These are phyloP conservation scores for Cenococcum geophilum DNA, from an alignment of 495 filamentous ascomycete genomes.

Conservation along the genomic window DNA sequence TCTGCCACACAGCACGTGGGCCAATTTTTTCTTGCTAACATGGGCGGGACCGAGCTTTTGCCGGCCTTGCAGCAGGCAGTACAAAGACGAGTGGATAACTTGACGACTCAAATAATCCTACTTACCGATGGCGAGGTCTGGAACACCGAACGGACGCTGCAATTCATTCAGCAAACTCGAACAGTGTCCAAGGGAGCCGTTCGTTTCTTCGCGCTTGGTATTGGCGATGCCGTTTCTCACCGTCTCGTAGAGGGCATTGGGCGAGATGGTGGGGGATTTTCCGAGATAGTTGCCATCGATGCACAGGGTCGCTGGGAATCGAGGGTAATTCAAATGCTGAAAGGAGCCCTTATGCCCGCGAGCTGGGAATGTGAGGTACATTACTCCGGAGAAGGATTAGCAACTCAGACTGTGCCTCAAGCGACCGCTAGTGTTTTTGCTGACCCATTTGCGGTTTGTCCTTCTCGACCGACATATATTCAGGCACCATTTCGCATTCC, in stretches of 20 bases:
- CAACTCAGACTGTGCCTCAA: too few relatives aligned
- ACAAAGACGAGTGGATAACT: background rate
- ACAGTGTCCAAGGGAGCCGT: background rate
- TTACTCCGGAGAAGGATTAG: too few relatives aligned
- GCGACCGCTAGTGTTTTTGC: too few relatives aligned
- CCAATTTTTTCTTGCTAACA: conserved; percentile 8
- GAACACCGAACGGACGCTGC: conserved; percentile 10
- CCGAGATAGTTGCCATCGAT: conserved; percentile 24
- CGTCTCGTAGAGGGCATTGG: conserved; percentile 32
- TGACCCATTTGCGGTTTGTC: too few relatives aligned
- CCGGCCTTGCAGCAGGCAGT: background rate
- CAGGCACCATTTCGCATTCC: conserved; percentile 58
- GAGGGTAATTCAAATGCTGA: conserved; percentile 31
- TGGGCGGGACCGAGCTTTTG: conserved; percentile 14
- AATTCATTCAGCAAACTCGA: conserved; percentile 13
- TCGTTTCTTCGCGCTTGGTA: conserved; percentile 32
- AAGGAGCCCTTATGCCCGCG: conserved; percentile 26
- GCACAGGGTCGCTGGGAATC: conserved; percentile 13
- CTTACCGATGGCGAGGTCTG: conserved; percentile 34
- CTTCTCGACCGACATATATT: too few relatives aligned
- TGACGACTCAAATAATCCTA: conserved; percentile 24
- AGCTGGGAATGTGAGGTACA: conserved; percentile 14
- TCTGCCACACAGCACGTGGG: background rate
- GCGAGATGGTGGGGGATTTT: conserved; percentile 26
- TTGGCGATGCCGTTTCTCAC: conserved; percentile 32